Evolutionary conservation across 106 monocot genomes (phyloP).

Genomic region (Xerophyta viscosa): DNA sequence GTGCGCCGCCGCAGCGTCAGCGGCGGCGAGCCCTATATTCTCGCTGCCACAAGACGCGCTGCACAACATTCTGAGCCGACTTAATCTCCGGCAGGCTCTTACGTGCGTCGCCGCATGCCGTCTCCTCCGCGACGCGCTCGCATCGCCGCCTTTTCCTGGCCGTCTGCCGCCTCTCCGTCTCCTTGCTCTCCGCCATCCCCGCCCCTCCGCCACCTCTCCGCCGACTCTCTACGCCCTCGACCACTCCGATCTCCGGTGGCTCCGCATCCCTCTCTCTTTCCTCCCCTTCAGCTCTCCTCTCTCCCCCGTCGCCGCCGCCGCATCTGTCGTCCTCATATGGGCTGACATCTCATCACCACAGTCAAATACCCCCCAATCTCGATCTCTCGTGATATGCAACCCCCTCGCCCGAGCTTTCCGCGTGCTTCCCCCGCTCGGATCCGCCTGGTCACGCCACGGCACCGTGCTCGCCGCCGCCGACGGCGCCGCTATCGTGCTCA

Average conservation of each 20-base stretch:
- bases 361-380: slow-evolving; percentile 11
- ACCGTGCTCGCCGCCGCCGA: slow-evolving; percentile 68
- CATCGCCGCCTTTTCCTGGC: slow-evolving; percentile 32
- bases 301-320: slow-evolving; percentile 33
- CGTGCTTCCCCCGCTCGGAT: slow-evolving; percentile 77
- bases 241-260: slow-evolving; percentile 28
- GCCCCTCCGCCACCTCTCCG: slow-evolving; percentile 11
- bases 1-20: no score
- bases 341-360: slow-evolving; percentile 10
- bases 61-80: slow-evolving; percentile 47
- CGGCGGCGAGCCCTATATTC: slow-evolving; percentile 24
- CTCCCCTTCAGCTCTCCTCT: slow-evolving; percentile 30
- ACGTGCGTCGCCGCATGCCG: slow-evolving; percentile 39
- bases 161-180: slow-evolving; percentile 39
- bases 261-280: slow-evolving; percentile 33
- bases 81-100: slow-evolving; percentile 44
- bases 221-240: slow-evolving; percentile 36
- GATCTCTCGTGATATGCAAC: slow-evolving; percentile 80
- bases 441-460: slow-evolving; percentile 97
- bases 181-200: slow-evolving; percentile 55
- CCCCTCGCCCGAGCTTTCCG: slow-evolving; percentile 58
- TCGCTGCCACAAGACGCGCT: slow-evolving; percentile 53
- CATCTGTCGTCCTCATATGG: slow-evolving; percentile 41
- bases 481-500: slow-evolving; percentile 66
- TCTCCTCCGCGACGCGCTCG: slow-evolving; percentile 31